Percentiles rank a stretch among this genome's conserved stretches.
Conservation (phyloP, 2,329 filamentous ascomycete genomes). For the Colletotrichum zoysiae region DNA sequence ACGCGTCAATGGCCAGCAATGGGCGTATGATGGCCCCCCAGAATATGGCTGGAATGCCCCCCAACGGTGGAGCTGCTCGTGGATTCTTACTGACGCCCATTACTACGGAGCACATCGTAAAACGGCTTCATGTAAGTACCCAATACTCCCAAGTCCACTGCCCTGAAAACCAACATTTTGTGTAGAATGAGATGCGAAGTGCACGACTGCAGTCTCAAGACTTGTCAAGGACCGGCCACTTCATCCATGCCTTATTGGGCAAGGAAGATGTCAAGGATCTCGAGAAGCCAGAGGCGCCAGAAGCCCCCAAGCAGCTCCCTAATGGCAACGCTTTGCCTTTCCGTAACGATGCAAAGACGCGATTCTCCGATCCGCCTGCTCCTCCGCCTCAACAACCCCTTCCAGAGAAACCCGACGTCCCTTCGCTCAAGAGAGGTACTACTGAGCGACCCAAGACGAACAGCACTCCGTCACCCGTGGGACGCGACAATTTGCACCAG, state of each 20-base stretch:
- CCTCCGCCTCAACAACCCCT: slow-evolving; percentile 93
- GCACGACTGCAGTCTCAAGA: slow-evolving; percentile 91
- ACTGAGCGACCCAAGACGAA: slow-evolving; percentile 78
- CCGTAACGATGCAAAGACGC: slow-evolving; percentile 81
- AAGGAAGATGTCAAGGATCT: slow-evolving; percentile 75
- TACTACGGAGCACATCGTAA: slow-evolving; percentile 94
- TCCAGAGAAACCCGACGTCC: slow-evolving; percentile 89
- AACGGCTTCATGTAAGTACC: slow-evolving; percentile 80
- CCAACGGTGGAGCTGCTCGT: slow-evolving; percentile 69
- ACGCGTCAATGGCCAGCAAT: slow-evolving; percentile 72
- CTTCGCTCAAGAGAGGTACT: slow-evolving; percentile 79
- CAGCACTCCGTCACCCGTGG: slow-evolving; percentile 67
- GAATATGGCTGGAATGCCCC: slow-evolving; percentile 62
- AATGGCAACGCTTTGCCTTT: slow-evolving; percentile 67
- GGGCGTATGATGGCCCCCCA: slow-evolving; percentile 70
- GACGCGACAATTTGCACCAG: slow-evolving; percentile 73
- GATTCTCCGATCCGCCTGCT: slow-evolving; percentile 93
- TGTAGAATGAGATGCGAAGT: slow-evolving; percentile 87
- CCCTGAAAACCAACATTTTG: slow-evolving; percentile 44
- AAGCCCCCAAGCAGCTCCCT: slow-evolving; percentile 62
- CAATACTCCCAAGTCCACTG: not conserved
- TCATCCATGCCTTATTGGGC: slow-evolving; percentile 80
- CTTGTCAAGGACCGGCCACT: slow-evolving; percentile 83
- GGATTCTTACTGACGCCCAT: slow-evolving; percentile 86
- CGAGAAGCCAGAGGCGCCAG: slow-evolving; percentile 63